Conservation (phyloP, 2,329 filamentous ascomycete species). For the Cadophora malorum region DNA sequence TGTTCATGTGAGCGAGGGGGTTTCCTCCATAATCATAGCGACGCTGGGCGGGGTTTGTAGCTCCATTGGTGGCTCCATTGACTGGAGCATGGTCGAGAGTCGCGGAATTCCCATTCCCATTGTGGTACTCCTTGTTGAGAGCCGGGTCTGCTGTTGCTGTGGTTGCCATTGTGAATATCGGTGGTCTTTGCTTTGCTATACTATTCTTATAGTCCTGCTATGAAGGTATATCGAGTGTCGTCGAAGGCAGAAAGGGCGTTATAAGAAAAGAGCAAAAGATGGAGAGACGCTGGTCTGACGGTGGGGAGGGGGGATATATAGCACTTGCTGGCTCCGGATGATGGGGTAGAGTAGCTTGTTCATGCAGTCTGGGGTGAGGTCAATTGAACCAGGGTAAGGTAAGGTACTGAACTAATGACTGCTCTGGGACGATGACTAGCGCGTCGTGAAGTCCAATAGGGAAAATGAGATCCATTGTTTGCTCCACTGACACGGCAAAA, state of each 20-base stretch:
- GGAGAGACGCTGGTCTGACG: conserved; percentile 1
- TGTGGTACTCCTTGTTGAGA: conserved; percentile 38
- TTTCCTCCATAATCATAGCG: conserved; percentile 46
- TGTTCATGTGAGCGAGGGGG: conserved; percentile 57
- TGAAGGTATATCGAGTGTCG: conserved; percentile 19
- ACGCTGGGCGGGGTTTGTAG: neutral
- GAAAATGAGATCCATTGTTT: conserved; percentile 22
- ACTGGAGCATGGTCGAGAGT: conserved; percentile 34
- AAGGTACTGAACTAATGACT: conserved; percentile 7
- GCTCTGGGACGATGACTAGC: conserved; percentile 16
- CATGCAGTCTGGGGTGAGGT: conserved; percentile 32
- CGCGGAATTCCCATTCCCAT: conserved; percentile 19
- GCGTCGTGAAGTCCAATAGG: conserved; percentile 24
- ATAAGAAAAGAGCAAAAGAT: neutral
- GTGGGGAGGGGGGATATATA: conserved; percentile 29
- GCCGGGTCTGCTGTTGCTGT: conserved; percentile 30
- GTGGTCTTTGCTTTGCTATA: neutral
- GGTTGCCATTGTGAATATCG: conserved; percentile 37
- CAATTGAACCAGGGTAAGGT: conserved; percentile 4
- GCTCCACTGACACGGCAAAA: conserved; percentile 22
- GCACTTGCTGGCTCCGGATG: conserved; percentile 29
- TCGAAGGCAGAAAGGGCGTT: conserved; percentile 7
- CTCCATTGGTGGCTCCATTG: conserved; percentile 13
- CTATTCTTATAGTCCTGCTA: conserved; percentile 24
- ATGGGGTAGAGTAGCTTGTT: conserved; percentile 31